Evolutionary conservation across 225 moss, liverwort and hornwort genomes (phyloP), one percentile per base, ranked within the genome.

Genomic region (Thuidium tamariscinum): DNA sequence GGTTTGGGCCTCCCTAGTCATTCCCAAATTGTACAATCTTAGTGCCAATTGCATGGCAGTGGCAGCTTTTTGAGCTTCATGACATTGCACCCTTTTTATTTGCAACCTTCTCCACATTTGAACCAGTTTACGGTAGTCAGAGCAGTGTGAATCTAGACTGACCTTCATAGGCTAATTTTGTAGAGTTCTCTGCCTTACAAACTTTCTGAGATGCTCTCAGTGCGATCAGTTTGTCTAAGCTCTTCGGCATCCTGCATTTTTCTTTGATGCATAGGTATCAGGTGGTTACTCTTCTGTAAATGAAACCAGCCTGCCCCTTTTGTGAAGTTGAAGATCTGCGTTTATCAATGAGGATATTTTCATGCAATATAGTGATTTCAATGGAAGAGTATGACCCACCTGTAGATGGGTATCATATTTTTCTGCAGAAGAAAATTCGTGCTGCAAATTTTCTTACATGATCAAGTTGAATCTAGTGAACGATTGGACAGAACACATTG

Each of bases 151-250:
- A 34, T 74, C 25, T 85, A 87, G 81, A 84, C 79, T 79, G 46
- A 79, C 49, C 56, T 81, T 32, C 82, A 39, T 44, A 85, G 68
- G 51, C 79, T 85, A 89, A 87, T 89, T 91, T 91, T 89, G 82
- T 87, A 85, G 91, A 62, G 46, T 79, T 74, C 78, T 78, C 67
- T 82, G 65, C 81, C 30, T 85, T 81, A 27, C 72, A 74, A 52
- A 77, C 52, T 62, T 54, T 84, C 81, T 89, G 82, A 87, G 73
- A 73, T 78, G 59, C 60, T 72, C 42, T 84, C 34, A 36, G 65
- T 82, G 77, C 82, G 81, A 81, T 54, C 63, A 49, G 77, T 72
- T 26, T 86, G 29, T 65, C 52, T 18, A 64, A 71, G 59, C 72
- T 77, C 76, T 46, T 36, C 25, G 56, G 62, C 88, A 85, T 77